Base-by-base conservation (phyloP, 768 basidiomycete genomes). In the Lentinula raphanica region DNA sequence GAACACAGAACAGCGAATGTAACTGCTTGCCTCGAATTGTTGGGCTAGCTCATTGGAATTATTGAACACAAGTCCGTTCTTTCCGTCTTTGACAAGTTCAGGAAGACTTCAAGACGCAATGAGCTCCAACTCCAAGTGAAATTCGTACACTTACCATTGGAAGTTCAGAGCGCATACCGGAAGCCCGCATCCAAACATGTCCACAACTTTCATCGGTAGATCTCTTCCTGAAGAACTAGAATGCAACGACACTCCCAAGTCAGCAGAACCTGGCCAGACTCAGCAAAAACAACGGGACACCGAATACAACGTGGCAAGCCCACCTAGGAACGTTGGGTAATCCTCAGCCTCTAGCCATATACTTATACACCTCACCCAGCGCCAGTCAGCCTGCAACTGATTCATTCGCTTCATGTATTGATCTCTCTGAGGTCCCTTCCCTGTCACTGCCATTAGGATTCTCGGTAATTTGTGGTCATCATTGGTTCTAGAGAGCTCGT, bases 151-250 rank as follows among this genome's bases (percentile, higher is more conserved):
- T 64, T 60, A 95, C 94, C 92, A 96, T 40, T 78, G 73, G 67
- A 96, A 99, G 49, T 86, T 79, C 3, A 94, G 78, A 0, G 97
- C 95, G 60, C 95, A 90, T 7, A 98, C 97, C 0, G 96, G 96
- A 57, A 98, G 76, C 4, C 88, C 88, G 64, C 95, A 98, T 3
- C 97, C 97, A 74, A 98, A 98, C 96, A 98, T 98, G 70, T 99
- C 97, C 6, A 99, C 94, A 4, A 99, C 86, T 71, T 99, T 99
- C 97, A 99, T 99, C 2, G 97, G 97, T 56, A 99, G 75, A 71
- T 99, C 97, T 58, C 94, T 73, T 1, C 83, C 89, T 2, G 92
- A 95, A 0, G 92, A 93, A 69, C 92, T 95, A 5, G 85, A 83
- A 73, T 99, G 97, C 50, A 99, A 73, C 60, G 86, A 94, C 58